Base-by-base conservation (phyloP, 768 basidiomycete species). In the Tubosaeta sp. region DNA sequence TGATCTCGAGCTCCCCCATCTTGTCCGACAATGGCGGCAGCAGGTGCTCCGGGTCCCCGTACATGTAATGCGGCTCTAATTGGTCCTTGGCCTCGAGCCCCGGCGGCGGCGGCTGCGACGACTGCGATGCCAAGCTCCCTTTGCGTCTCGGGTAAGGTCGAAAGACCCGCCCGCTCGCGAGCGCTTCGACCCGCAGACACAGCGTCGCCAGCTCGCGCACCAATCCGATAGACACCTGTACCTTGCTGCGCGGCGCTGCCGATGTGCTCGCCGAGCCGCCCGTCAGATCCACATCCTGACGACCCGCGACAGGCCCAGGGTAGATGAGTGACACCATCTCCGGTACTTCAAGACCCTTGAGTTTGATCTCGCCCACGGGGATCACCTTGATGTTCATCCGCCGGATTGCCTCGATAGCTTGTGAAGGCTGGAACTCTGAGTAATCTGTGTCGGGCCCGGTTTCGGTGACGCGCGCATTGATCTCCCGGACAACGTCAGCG, bases 271-370 rank as follows among this genome's bases (percentile, higher is more conserved):
- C 55, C 22, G 58, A 59, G 1, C 58, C 56, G 0, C 57, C 64
- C 7, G 54, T 59, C 43, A 75, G 69, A 51, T 78, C 76, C 44
- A 86, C 64, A 48, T 84, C 79, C 53, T 86, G 78, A 29, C 95
- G 83, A 7, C 84, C 85, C 38, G 81, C 79, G 34, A 98, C 74
- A 4, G 81, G 79, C 25, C 68, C 74, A 0, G 95, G 92, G 68
- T 91, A 98, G 42, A 97, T 76, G 16, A 86, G 67, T n/a, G 91
- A 89, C 19, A 98, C 74, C 57, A 80, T 77, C 70, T 97, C 95
- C 1, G 93, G 91, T 1, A 90, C 77, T 70, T 98, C 95, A 46
- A 98, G 75, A 11, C 97, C 97, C 70, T 98, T 98, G 56, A 98
- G 81, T 66, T 91, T 93, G 57, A 85, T 79, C 70, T 97, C 93